Evolutionary conservation across 306 rosid genomes (phyloP).

Genomic region (Begonia fuchsioides): DNA sequence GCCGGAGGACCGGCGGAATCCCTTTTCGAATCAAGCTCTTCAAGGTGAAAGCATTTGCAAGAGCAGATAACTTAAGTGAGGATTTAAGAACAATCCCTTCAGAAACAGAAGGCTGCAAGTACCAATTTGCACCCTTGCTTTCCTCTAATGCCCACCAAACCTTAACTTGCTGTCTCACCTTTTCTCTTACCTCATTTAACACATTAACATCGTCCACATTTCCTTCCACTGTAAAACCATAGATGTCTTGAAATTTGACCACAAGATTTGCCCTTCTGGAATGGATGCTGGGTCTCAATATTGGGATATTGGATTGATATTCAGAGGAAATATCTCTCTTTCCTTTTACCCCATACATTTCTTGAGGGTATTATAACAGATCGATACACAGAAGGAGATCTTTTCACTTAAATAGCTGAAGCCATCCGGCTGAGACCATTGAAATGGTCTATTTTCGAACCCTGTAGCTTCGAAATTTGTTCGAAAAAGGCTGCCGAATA

Average conservation of each 20-base stretch:
- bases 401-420: conserved; percentile 2
- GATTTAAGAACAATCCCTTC: conserved; percentile 74
- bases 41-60: conserved; percentile 72
- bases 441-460: conserved; percentile 7
- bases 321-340: conserved; percentile 73
- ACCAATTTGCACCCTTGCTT: conserved; percentile 93
- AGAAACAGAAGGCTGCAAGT: conserved; percentile 51
- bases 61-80: conserved; percentile 58
- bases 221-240: conserved; percentile 84
- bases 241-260: conserved; percentile 86
- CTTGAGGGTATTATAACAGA: conserved; percentile 7
- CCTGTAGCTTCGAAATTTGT: too few relatives aligned
- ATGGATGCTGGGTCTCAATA: conserved; percentile 93
- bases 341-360: conserved; percentile 62
- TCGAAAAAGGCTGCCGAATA: not conserved
- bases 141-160: conserved; percentile 99
- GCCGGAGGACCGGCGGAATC: conserved; percentile 84
- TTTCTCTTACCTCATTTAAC: conserved; percentile 82
- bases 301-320: conserved; percentile 60
- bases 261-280: conserved; percentile 76
- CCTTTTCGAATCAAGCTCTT: conserved; percentile 89
- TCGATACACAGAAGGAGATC: conserved; percentile 1
- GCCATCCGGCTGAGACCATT: conserved; percentile 8
- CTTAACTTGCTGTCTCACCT: conserved; percentile 69
- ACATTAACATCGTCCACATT: conserved; percentile 93